These are phyloP conservation scores for Handroanthus guayacan DNA, from an alignment of 257 asterid species.

Conservation along the genomic window DNA sequence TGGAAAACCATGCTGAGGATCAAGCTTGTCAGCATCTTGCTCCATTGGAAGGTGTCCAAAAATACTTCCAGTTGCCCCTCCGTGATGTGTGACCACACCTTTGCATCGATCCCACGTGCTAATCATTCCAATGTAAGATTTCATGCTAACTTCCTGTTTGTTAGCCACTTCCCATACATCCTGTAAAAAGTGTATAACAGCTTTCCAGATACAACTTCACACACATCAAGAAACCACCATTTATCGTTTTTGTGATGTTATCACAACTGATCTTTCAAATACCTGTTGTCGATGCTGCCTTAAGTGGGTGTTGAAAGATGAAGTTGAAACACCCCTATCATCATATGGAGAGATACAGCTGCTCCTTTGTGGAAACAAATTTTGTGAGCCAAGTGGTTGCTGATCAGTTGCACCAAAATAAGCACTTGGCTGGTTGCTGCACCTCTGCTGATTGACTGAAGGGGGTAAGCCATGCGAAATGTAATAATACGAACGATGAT, in stretches of 20 bases:
- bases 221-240: neutral
- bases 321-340: conserved; percentile 44
- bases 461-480: conserved; percentile 56
- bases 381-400: conserved; percentile 45
- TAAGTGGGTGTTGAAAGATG: conserved; percentile 46
- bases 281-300: conserved; percentile 59
- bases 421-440: conserved; percentile 47
- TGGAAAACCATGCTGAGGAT: conserved; percentile 39
- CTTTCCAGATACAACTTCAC: conserved; percentile 1
- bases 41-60: conserved; percentile 36
- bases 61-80: conserved; percentile 35
- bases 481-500: conserved; percentile 56
- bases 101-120: conserved; percentile 45
- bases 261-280: conserved; percentile 9
- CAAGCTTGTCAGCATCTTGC: conserved; percentile 37
- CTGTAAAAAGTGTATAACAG: conserved; percentile 37
- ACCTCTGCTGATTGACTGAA: conserved; percentile 50
- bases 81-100: conserved; percentile 38
- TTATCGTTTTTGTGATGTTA: neutral
- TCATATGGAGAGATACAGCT: conserved; percentile 45
- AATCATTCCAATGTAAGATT: conserved; percentile 39
- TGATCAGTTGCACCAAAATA: conserved; percentile 44
- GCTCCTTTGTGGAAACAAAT: conserved; percentile 51
- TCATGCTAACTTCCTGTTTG: conserved; percentile 44
- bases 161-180: conserved; percentile 48